Evolutionary conservation across 2,329 filamentous ascomycete species (phyloP).

Genomic region (Boeremia lycopersici): DNA sequence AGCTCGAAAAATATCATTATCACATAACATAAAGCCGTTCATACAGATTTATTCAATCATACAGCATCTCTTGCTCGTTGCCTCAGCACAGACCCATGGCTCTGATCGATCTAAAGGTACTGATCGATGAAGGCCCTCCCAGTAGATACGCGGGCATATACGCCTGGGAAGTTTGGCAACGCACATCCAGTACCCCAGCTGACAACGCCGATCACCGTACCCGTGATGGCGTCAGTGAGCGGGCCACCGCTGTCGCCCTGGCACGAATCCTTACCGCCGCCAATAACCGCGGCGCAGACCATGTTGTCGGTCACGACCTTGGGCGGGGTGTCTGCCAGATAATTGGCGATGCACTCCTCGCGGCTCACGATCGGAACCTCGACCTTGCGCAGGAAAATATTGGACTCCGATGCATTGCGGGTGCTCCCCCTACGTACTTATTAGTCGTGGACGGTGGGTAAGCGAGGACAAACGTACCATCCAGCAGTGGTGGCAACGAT

Average conservation of each 20-base stretch:
- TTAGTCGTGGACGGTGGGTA: background rate
- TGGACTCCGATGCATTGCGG: conserved; percentile 15
- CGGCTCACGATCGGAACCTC: conserved; percentile 31
- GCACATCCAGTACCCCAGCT: conserved; percentile 36
- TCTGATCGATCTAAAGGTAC: background rate
- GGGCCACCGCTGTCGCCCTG: conserved; percentile 41
- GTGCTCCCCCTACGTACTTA: conserved; percentile 19
- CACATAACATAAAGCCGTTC: too few species aligned
- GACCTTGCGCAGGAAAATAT: conserved; percentile 31
- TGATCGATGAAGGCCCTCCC: conserved; percentile 2
- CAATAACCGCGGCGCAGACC: conserved; percentile 30
- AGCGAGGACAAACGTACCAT: conserved; percentile 27
- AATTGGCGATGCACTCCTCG: conserved; percentile 23
- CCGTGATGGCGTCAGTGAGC: conserved; percentile 22
- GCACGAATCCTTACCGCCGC: conserved; percentile 40
- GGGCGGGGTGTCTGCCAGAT: conserved; percentile 8
- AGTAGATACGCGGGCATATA: conserved; percentile 26
- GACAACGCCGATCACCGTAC: conserved; percentile 23
- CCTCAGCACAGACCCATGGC: background rate
- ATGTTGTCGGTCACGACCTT: conserved; percentile 31
- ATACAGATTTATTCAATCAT: too few species aligned
- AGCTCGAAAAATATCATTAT: too few species aligned
- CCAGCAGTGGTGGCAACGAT: conserved; percentile 28
- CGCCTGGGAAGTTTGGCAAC: conserved; percentile 26
- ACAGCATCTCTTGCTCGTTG: background rate